Evolutionary conservation across 164 flowering plant genomes (phyloP).

Genomic region (Vitis rotundifolia): DNA sequence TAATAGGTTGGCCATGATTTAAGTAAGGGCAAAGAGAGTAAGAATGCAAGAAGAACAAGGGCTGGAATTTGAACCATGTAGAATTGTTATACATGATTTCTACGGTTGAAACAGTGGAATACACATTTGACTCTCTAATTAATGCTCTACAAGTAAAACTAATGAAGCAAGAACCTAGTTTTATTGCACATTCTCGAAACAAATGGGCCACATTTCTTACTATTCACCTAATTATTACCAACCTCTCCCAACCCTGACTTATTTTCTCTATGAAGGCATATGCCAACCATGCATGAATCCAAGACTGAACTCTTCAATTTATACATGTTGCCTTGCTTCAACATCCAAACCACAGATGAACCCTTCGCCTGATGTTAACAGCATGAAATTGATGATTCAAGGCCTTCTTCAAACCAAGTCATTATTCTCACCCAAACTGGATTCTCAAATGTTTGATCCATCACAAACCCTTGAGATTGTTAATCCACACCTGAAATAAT

Average conservation of each 20-base stretch:
- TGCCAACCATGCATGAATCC: slow-evolving; percentile 11
- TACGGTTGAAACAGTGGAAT: background rate
- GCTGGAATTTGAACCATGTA: no score
- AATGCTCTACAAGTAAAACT: slow-evolving; percentile 15
- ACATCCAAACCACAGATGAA: background rate
- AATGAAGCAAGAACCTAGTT: slow-evolving; percentile 7
- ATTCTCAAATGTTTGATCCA: no score
- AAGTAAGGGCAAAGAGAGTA: no score
- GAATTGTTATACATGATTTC: no score
- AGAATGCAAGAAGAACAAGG: no score
- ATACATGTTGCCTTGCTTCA: slow-evolving; percentile 4
- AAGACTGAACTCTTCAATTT: slow-evolving; percentile 11
- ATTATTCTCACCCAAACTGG: no score
- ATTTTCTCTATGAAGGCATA: background rate
- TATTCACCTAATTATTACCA: background rate
- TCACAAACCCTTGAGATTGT: no score
- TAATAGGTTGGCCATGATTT: no score
- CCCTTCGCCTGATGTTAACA: no score
- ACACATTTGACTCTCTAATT: background rate
- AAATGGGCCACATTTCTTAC: slow-evolving; percentile 13
- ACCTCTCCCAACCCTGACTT: background rate
- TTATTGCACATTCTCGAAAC: slow-evolving; percentile 14
- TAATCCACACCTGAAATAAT: no score
- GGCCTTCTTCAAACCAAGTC: no score
- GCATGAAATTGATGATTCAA: no score